These are phyloP conservation scores for Talaromyces marneffei DNA, from an alignment of 2,329 filamentous ascomycete species.

Conservation along the genomic window DNA sequence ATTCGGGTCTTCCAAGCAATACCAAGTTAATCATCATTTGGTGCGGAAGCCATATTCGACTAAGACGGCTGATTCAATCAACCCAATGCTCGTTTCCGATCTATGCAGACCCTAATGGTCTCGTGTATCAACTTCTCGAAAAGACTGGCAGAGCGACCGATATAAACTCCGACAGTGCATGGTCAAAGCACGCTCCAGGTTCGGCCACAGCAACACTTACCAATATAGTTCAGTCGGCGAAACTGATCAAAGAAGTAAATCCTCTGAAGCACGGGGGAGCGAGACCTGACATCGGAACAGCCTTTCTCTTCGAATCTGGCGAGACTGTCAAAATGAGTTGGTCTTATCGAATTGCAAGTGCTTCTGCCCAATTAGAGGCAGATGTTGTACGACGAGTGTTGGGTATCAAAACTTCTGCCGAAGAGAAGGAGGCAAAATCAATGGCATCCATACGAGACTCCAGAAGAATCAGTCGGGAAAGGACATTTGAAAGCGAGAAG, in stretches of 20 bases:
- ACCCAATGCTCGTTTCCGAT: slow-evolving; percentile 67
- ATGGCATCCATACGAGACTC: not conserved
- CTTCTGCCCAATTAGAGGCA: slow-evolving; percentile 70
- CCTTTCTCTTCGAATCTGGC: slow-evolving; percentile 64
- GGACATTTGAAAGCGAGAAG: not conserved
- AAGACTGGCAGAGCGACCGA: slow-evolving; percentile 61
- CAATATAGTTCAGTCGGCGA: slow-evolving; percentile 48
- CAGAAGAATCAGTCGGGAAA: not conserved
- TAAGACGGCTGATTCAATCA: slow-evolving; percentile 58
- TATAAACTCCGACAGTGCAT: slow-evolving; percentile 33
- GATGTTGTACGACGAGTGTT: slow-evolving; percentile 8
- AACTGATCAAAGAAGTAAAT: slow-evolving; percentile 52
- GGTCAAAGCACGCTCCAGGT: not conserved
- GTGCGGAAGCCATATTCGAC: slow-evolving; percentile 63
- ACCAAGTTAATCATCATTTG: slow-evolving; percentile 66
- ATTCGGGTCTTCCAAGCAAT: slow-evolving; percentile 41
- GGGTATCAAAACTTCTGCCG: not conserved
- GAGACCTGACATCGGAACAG: slow-evolving; percentile 62
- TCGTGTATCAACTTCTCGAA: slow-evolving; percentile 61
- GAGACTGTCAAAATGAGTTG: slow-evolving; percentile 63
- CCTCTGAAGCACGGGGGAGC: slow-evolving; percentile 60
- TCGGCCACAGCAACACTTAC: slow-evolving; percentile 42
- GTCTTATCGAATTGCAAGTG: slow-evolving; percentile 77
- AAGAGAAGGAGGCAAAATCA: slow-evolving; percentile 3
- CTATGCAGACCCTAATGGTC: slow-evolving; percentile 66